Base-by-base conservation (phyloP, 345 rosid species). In the Ceriops decandra region DNA sequence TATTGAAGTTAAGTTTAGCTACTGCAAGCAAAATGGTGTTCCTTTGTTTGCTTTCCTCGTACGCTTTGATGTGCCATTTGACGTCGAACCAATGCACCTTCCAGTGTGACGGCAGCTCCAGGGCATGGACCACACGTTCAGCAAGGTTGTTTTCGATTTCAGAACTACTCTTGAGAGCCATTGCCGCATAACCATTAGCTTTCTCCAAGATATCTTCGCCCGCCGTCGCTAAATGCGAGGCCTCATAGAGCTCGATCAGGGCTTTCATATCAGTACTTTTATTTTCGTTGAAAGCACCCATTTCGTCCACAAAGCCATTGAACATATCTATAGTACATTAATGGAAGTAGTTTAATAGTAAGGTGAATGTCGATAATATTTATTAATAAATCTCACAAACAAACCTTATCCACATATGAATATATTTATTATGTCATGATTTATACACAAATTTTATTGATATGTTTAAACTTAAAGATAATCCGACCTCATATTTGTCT, bases 61-160 rank as follows among this genome's bases (percentile, higher is more conserved):
- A 70, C 6, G 27, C 9, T n/a, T 66, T 52, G 17, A 84, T 77
- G 4, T 76, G 80, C 90, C 88, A 76, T 49, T 75, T 81, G 27
- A 81, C 82, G 19, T 84, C 83, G 33, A 82, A 79, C 88, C 90
- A 86, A 1, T 58, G 65, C 28, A 81, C 82, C 35, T 85, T 62
- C 84, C 85, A 57, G 8, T 84, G 83, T 2, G 66, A 69, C 4
- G 86, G 65, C 9, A 86, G 79, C 64, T 84, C 87, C 75, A 82
- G 73, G 7, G 73, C 67, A 21, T 75, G 85, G 2, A 32, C 60
- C 7, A 49, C 69, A 0, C 66, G 59, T 42, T 68, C 33, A 3
- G 63, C 60, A 28, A 79, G 58, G 60, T 46, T 47, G 52, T 32
- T 21, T 13, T 68, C 79, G 10, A 38, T 9, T 46, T 38, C 7